Evolutionary conservation across 257 asterid species (phyloP).

Genomic region (Ehretia macrophylla): DNA sequence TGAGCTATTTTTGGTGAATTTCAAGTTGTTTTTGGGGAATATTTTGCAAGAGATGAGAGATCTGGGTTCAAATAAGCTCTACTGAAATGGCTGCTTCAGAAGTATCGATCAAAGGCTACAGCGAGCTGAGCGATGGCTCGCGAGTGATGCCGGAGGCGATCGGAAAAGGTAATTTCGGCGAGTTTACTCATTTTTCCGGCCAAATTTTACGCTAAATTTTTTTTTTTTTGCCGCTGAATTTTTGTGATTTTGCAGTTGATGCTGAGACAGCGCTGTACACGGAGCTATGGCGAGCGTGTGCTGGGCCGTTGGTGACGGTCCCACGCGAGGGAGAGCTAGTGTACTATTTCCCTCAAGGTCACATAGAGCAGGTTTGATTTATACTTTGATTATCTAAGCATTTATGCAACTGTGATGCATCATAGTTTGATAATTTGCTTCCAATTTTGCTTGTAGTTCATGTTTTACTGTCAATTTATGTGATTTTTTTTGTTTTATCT

Average conservation of each 20-base stretch:
- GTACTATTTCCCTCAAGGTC: slow-evolving; percentile 94
- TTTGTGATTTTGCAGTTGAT: slow-evolving; percentile 37
- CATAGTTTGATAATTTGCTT: background rate
- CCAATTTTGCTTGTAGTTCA: slow-evolving; percentile 4
- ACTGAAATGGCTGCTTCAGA: slow-evolving; percentile 56
- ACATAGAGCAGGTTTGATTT: slow-evolving; percentile 76
- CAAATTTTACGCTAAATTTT: background rate
- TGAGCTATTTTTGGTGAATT: slow-evolving; percentile 11
- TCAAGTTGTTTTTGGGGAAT: slow-evolving; percentile 5
- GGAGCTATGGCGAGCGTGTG: slow-evolving; percentile 96
- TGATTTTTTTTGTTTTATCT: background rate
- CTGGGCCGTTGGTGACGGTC: slow-evolving; percentile 95
- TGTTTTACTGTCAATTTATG: background rate
- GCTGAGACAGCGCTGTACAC: slow-evolving; percentile 73
- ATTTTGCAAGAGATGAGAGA: slow-evolving; percentile 47
- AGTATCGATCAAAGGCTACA: slow-evolving; percentile 53
- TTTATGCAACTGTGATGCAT: background rate
- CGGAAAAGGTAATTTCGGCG: slow-evolving; percentile 36
- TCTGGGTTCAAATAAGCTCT: slow-evolving; percentile 36
- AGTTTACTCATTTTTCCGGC: background rate
- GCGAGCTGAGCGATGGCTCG: slow-evolving; percentile 34
- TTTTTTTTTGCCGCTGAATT: slow-evolving; percentile 1
- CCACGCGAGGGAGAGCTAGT: slow-evolving; percentile 81
- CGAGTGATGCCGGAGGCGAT: slow-evolving; percentile 20
- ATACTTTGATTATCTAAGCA: background rate